These are phyloP conservation scores for Phytophthora cryptogea DNA, from an alignment of 352 stramenopile genomes.

Conservation along the genomic window DNA sequence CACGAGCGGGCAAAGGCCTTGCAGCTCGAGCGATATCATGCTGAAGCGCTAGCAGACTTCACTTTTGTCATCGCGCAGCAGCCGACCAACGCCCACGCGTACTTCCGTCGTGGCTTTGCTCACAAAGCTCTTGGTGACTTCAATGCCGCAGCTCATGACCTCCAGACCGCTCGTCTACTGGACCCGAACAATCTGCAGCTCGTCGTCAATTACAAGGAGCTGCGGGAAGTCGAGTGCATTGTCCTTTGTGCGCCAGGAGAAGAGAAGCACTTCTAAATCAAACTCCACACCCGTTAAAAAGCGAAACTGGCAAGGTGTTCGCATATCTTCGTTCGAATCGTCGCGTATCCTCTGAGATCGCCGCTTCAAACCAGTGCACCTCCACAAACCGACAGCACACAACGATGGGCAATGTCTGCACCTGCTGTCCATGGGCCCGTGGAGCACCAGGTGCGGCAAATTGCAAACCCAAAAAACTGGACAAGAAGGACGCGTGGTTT, in stretches of 20 bases:
- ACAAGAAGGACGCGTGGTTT: slow-evolving; percentile 55
- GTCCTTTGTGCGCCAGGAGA: slow-evolving; percentile 67
- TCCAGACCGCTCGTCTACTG: slow-evolving; percentile 70
- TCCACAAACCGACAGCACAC: neutral
- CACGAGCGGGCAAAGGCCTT: slow-evolving; percentile 82
- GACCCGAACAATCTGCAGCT: slow-evolving; percentile 71
- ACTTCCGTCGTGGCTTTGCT: slow-evolving; percentile 82
- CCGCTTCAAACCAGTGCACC: slow-evolving; percentile 2
- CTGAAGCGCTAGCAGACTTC: slow-evolving; percentile 79
- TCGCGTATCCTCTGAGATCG: slow-evolving; percentile 28
- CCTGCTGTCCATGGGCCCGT: slow-evolving; percentile 32
- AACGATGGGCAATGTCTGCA: slow-evolving; percentile 36
- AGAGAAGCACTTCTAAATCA: slow-evolving; percentile 47
- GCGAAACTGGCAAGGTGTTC: slow-evolving; percentile 9
- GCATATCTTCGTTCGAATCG: slow-evolving; percentile 29
- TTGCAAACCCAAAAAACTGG: slow-evolving; percentile 19
- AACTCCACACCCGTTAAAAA: slow-evolving; percentile 7
- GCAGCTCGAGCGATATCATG: slow-evolving; percentile 71
- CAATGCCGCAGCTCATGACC: slow-evolving; percentile 59
- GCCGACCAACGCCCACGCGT: slow-evolving; percentile 80
- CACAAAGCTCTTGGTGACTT: slow-evolving; percentile 67
- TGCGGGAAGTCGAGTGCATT: slow-evolving; percentile 73
- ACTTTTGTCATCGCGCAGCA: slow-evolving; percentile 68
- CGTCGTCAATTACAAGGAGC: slow-evolving; percentile 81
- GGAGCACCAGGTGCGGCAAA: slow-evolving; percentile 3